Conservation (phyloP, 139 green algal species). For the Micromonas pusilla region DNA sequence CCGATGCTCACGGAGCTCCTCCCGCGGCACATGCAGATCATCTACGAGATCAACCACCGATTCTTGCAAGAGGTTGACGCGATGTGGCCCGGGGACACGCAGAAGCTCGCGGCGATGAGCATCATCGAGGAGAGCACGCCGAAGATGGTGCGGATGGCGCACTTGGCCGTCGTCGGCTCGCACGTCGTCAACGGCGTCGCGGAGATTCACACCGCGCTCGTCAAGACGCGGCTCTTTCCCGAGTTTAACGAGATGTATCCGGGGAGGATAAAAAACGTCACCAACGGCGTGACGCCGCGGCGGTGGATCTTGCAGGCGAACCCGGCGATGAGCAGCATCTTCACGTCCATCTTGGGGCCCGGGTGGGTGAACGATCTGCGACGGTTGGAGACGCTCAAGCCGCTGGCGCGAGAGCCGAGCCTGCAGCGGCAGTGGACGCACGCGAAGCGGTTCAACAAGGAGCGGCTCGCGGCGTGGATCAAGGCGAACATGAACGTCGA, state of each 20-base stretch:
- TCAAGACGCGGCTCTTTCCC: conserved; percentile 68
- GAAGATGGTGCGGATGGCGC: conserved; percentile 92
- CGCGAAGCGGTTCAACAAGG: conserved; percentile 81
- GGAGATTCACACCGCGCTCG: conserved; percentile 86
- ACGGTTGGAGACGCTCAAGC: not conserved
- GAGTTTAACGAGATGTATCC: conserved; percentile 62
- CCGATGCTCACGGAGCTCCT: conserved; percentile 42
- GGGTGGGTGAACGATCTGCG: conserved; percentile 1
- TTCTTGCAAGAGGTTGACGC: conserved; percentile 70
- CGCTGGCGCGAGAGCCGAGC: conserved; percentile 60
- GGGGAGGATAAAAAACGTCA: conserved; percentile 96
- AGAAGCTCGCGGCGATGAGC: conserved; percentile 74
- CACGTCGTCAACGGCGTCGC: conserved; percentile 92
- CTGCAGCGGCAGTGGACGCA: conserved; percentile 75
- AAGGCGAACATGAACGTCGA: conserved; percentile 63
- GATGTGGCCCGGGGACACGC: conserved; percentile 69
- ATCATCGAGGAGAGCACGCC: conserved; percentile 86
- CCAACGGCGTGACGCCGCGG: conserved; percentile 84
- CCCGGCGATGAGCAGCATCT: conserved; percentile 34
- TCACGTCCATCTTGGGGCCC: not conserved
- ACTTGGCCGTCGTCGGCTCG: conserved; percentile 79
- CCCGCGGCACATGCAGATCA: conserved; percentile 97
- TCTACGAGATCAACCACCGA: conserved; percentile 98
- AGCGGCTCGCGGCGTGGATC: conserved; percentile 61
- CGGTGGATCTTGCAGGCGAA: conserved; percentile 67